A percentile compares a stretch with the other conserved stretches of the same genome.
phyloP scores from a whole-genome alignment of 148 eudicot genomes.

The Hydrangea macrophylla region DNA sequence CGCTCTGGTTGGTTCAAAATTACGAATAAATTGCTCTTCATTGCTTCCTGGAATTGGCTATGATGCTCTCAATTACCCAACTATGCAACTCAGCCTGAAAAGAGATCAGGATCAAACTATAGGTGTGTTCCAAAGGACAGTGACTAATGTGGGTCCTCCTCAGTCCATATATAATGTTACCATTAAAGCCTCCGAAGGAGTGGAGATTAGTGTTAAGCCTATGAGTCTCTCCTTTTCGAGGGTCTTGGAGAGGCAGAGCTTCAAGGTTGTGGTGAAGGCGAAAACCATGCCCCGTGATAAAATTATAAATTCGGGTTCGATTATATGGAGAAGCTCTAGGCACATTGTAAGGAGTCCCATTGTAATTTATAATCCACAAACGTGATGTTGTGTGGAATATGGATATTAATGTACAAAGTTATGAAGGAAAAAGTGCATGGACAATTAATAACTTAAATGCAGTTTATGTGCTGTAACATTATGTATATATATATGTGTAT shows the following conservation, averaged over 20 bases:
- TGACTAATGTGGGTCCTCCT: conserved; percentile 70
- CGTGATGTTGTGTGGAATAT: neutral
- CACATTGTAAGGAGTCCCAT: conserved; percentile 69
- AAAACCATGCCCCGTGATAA: conserved; percentile 16
- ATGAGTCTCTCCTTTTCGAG: conserved; percentile 43
- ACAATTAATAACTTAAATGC: too few species aligned
- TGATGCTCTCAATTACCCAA: conserved; percentile 87
- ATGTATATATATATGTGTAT: too few species aligned
- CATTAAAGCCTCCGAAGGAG: conserved; percentile 58
- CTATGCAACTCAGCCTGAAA: conserved; percentile 62
- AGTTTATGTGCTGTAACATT: too few species aligned
- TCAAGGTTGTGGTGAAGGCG: conserved; percentile 71
- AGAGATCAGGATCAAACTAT: conserved; percentile 27
- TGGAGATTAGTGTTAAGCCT: conserved; percentile 59
- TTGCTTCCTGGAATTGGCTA: conserved; percentile 56
- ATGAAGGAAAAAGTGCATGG: too few species aligned
- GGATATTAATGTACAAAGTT: too few species aligned
- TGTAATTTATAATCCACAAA: conserved; percentile 38
- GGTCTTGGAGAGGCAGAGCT: conserved; percentile 33
- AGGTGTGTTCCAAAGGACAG: conserved; percentile 56
- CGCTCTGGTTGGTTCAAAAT: conserved; percentile 40
- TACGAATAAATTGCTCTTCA: conserved; percentile 64
- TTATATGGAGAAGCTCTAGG: conserved; percentile 61
- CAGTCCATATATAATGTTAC: conserved; percentile 52
- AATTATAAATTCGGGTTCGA: conserved; percentile 44